Base-by-base conservation (phyloP, 495 filamentous ascomycete genomes). In the Hypoxylon rickii region DNA sequence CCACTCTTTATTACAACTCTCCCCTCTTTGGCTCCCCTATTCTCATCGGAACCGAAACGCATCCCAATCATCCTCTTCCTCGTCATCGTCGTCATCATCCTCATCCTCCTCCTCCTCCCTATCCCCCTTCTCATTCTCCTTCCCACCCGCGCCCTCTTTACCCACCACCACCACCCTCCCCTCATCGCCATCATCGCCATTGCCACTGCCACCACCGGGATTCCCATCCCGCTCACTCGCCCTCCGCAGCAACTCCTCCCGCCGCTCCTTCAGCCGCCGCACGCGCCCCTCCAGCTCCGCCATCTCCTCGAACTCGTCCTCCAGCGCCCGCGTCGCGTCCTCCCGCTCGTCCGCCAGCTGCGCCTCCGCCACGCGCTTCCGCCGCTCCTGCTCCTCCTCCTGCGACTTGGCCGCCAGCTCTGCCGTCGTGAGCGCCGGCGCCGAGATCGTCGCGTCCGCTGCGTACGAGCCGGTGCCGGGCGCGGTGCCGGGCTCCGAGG, bases 221-320 rank as follows among this genome's bases (percentile, higher is more conserved):
- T n/a, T n/a, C n/a, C n/a, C n/a, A n/a, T n/a, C 12, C 38, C 18
- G 20, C 18, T 22, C 19, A 16, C 18, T 21, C 15, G 17, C 19
- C 38, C 65, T 69, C 19, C 42, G 68, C 41, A 75, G 62, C 58
- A 83, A 55, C 17, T 73, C 76, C 56, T 82, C 82, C 32, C 85
- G 70, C 39, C 76, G 84, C 61, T 92, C 88, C 63, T 92, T 88
- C 54, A 98, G 70, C 62, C 78, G 82, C 63, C 79, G 76, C 6
- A 96, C 88, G 32, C 92, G 80, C 59, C 85, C 84, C 71, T 97
- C 94, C 38, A 96, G 79, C 46, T 84, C 84, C 66, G 94, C 90
- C 93, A 97, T 97, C 67, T 94, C 86, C 44, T 96, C 94, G 67
- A 97, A 90, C 69, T 98, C 94, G 51, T 89, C 86, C 68, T 93